A percentile compares a stretch with the other conserved stretches of the same genome.
These are phyloP conservation scores for Knoxia roxburghii DNA, from an alignment of 257 asterid genomes.

Conservation along the genomic window DNA sequence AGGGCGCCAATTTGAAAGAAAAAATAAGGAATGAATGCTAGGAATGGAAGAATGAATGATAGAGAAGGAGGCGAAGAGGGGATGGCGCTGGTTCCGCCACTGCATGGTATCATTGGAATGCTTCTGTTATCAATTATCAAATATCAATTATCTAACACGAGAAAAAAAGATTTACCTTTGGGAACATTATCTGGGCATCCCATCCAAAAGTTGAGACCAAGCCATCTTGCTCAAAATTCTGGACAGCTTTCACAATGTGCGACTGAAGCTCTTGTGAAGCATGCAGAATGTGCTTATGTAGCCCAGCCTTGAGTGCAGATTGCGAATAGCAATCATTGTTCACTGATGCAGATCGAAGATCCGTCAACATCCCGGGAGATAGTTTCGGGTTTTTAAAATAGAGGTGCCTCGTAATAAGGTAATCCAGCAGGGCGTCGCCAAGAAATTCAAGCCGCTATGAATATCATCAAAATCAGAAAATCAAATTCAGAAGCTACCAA, in stretches of 20 bases:
- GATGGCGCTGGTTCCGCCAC: no score
- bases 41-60: no score
- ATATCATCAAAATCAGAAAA: background rate
- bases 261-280: constrained; percentile 59
- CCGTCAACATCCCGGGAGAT: constrained; percentile 71
- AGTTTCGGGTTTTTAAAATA: constrained; percentile 46
- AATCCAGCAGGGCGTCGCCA: constrained; percentile 86
- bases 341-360: constrained; percentile 84
- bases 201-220: constrained; percentile 54
- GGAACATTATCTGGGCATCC: constrained; percentile 56
- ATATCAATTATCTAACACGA: no score
- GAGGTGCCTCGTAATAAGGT: constrained; percentile 52
- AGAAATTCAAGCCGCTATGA: constrained; percentile 76
- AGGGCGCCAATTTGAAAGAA: no score
- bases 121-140: no score
- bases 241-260: constrained; percentile 34
- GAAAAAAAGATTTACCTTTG: constrained; percentile 44
- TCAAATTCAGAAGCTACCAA: background rate
- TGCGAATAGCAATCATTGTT: constrained; percentile 73
- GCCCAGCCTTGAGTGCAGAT: constrained; percentile 48
- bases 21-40: no score
- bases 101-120: no score
- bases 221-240: constrained; percentile 17
- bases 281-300: constrained; percentile 66
- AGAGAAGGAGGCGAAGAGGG: no score